A percentile compares a stretch with the other conserved stretches of the same genome.
These are phyloP conservation scores for Diutina sp. DNA, from an alignment of 1,139 yeast species.

Conservation along the genomic window DNA sequence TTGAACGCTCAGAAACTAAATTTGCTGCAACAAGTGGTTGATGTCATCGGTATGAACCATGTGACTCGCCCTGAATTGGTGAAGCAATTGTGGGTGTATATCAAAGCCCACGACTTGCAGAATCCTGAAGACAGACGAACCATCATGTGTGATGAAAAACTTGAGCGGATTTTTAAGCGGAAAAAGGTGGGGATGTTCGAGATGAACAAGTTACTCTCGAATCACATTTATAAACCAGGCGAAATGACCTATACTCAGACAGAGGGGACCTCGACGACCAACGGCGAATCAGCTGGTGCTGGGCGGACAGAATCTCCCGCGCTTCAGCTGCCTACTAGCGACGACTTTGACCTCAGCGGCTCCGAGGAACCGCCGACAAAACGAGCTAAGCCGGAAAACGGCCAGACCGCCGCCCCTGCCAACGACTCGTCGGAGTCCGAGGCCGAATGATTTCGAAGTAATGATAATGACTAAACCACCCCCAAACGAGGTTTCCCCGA, in stretches of 20 bases:
- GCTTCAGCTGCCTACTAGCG: background rate
- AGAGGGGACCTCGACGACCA: background rate
- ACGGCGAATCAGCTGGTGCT: background rate
- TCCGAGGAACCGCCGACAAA: background rate
- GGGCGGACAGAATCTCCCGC: background rate
- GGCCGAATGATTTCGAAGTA: background rate
- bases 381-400: background rate
- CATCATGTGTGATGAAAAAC: conserved; percentile 54
- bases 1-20: conserved; percentile 23
- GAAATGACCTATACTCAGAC: background rate
- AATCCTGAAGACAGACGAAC: conserved; percentile 57
- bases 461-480: background rate
- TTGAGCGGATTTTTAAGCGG: conserved; percentile 47
- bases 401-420: background rate
- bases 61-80: conserved; percentile 62
- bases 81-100: conserved; percentile 61
- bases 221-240: conserved; percentile 34
- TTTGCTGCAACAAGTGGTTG: conserved; percentile 38
- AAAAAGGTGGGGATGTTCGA: conserved; percentile 46
- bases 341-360: background rate
- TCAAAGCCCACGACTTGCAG: conserved; percentile 51
- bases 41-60: conserved; percentile 24
- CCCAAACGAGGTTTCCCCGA: background rate
- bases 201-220: conserved; percentile 48
- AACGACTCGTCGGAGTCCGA: background rate